These are phyloP conservation scores for Boletus patriciae DNA, from an alignment of 768 basidiomycete genomes.

Conservation along the genomic window DNA sequence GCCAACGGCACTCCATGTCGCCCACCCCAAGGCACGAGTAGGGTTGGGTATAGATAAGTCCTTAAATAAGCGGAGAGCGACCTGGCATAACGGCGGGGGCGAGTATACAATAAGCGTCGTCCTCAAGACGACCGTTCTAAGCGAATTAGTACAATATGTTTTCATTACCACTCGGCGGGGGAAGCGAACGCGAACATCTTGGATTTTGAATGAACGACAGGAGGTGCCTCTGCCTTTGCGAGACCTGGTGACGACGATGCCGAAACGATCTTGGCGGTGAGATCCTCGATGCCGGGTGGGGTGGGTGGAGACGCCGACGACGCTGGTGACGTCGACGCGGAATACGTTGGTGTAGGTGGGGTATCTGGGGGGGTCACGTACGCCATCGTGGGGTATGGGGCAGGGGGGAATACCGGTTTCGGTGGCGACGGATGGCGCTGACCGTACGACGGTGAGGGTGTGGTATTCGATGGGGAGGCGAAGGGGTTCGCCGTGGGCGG, in stretches of 20 bases:
- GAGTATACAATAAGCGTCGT: conserved; percentile 26
- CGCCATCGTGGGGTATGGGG: conserved; percentile 10
- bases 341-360: conserved; percentile 54
- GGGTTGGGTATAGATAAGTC: conserved; percentile 35
- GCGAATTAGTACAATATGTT: conserved; percentile 24
- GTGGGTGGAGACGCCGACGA: conserved; percentile 64
- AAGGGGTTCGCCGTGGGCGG: conserved; percentile 33
- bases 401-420: conserved; percentile 24
- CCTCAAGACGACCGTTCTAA: conserved; percentile 34
- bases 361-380: conserved; percentile 36
- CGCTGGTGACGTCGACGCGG: conserved; percentile 54
- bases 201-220: conserved; percentile 42
- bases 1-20: conserved; percentile 25
- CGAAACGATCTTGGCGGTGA: conserved; percentile 46
- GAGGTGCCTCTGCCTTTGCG: conserved; percentile 22
- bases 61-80: conserved; percentile 30
- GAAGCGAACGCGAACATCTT: conserved; percentile 68
- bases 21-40: conserved; percentile 20
- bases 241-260: conserved; percentile 40
- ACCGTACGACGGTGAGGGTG: conserved; percentile 30
- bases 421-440: conserved; percentile 34
- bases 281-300: conserved; percentile 52
- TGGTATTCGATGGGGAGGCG: conserved; percentile 32
- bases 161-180: conserved; percentile 57
- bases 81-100: conserved; percentile 12